Evolutionary conservation across 768 basidiomycete species (phyloP), one percentile per base, ranked within the genome.

Genomic region (Ramaria sp.): DNA sequence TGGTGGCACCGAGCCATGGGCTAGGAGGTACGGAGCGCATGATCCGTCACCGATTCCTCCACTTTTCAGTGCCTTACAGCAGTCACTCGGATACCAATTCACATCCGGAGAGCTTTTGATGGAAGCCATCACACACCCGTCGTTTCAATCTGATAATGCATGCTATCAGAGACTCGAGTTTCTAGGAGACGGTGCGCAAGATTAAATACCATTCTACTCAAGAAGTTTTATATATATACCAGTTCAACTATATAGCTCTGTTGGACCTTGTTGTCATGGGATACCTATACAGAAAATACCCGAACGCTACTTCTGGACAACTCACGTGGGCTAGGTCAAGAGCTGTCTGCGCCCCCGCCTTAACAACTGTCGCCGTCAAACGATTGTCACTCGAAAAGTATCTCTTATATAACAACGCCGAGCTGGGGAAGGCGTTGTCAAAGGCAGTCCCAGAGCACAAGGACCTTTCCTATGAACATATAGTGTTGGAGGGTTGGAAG

Each of bases 151-250:
- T 2, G 75, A 73, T 12, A 72, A 72, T 9, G 70, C 78, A 5
- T 88, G 86, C 2, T 94, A 94, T 66, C 85, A 95, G 58, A 78
- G 92, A 13, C 70, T 93, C 10, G 92, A 95, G 61, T 93, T 91
- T 61, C 74, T 95, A 2, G 92, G 92, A 30, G 92, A 95, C 64
- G 87, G 90, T 91, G 64, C 69, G 81, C 64, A 24, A 5, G 43
- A 18, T n/a, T 18, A n/a, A 18, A 41, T 16, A 41, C 39, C 16
- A 7, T 22, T 22, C 20, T 22, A 15, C 20, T 18, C 8, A 30
- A 32, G 24, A 52, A 51, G 16, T 24, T 47, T 45, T 48, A 12
- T 59, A 62, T 16, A 58, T 58, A 16, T 55, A 41, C 36, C 16
- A 16, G 36, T 37, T 41, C 9, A 3, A 2, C 39, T 12, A 41